Evolutionary conservation across 345 rosid genomes (phyloP).

Genomic region (Anastatica hierochuntica): DNA sequence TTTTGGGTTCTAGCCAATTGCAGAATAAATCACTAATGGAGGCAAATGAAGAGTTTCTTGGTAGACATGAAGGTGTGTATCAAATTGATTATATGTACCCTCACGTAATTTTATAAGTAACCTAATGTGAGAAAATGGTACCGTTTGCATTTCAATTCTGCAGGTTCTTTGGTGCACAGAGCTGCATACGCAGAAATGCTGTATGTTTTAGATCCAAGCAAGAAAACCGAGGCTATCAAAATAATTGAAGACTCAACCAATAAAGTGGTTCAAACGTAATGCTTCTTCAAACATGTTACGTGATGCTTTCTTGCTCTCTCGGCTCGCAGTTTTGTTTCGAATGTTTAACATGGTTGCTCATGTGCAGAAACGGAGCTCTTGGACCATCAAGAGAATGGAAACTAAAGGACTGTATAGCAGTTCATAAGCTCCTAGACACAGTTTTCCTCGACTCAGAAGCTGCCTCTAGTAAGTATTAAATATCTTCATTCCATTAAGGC

Average conservation of each 20-base stretch:
- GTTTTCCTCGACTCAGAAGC: constrained; percentile 55
- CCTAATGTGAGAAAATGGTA: background rate
- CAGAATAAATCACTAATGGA: constrained; percentile 66
- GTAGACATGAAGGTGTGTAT: constrained; percentile 56
- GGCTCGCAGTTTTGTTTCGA: background rate
- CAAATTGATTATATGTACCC: constrained; percentile 1
- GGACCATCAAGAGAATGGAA: constrained; percentile 69
- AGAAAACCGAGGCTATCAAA: constrained; percentile 58
- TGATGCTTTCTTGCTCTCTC: background rate
- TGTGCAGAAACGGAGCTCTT: constrained; percentile 48
- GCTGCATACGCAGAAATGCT: constrained; percentile 91
- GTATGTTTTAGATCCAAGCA: constrained; percentile 51
- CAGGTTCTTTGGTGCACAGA: constrained; percentile 92
- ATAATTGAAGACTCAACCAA: constrained; percentile 71
- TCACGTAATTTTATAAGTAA: background rate
- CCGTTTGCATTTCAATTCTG: constrained; percentile 1
- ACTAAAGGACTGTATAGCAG: constrained; percentile 70
- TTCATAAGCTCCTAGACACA: constrained; percentile 53
- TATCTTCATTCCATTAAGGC: background rate
- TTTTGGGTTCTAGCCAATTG: constrained; percentile 49
- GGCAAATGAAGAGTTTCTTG: constrained; percentile 66
- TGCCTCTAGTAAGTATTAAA: constrained; percentile 57
- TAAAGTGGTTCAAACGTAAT: constrained; percentile 45
- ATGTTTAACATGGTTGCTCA: background rate
- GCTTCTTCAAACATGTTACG: background rate